Percentiles rank a stretch among this genome's conserved stretches.
Conservation (phyloP, 257 asterid genomes). For the Marsdenia floribunda region DNA sequence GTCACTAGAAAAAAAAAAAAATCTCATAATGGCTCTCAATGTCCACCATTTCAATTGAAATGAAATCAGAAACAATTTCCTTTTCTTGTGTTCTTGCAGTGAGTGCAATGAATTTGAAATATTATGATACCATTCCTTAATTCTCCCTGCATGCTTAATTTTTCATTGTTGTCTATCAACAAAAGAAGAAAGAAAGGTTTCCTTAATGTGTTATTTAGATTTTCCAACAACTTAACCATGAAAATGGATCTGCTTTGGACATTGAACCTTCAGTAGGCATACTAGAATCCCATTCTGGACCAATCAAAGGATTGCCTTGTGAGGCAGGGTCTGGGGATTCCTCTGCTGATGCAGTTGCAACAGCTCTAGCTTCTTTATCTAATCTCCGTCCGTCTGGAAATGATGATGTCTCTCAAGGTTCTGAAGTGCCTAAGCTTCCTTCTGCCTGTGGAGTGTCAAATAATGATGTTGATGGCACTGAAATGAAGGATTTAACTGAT, state of each 20-base stretch:
- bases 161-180: background rate
- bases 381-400: constrained; percentile 51
- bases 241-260: constrained; percentile 32
- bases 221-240: constrained; percentile 51
- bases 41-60: background rate
- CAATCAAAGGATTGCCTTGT: constrained; percentile 55
- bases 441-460: constrained; percentile 54
- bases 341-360: constrained; percentile 69
- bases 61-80: background rate
- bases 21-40: background rate
- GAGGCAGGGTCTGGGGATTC: constrained; percentile 75
- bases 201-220: constrained; percentile 63
- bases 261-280: constrained; percentile 53
- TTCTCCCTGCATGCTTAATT: too few species aligned
- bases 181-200: constrained; percentile 6
- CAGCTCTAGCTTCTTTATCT: constrained; percentile 68
- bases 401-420: constrained; percentile 44
- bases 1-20: background rate
- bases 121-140: background rate
- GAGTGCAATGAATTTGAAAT: background rate
- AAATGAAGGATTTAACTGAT: constrained; percentile 58
- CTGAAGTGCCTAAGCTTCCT: constrained; percentile 53
- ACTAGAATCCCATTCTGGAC: constrained; percentile 64
- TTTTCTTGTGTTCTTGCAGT: background rate
- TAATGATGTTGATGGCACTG: constrained; percentile 40